Evolutionary conservation across 768 basidiomycete genomes (phyloP), one percentile per base, ranked within the genome.

Genomic region (Lactarius quietus): DNA sequence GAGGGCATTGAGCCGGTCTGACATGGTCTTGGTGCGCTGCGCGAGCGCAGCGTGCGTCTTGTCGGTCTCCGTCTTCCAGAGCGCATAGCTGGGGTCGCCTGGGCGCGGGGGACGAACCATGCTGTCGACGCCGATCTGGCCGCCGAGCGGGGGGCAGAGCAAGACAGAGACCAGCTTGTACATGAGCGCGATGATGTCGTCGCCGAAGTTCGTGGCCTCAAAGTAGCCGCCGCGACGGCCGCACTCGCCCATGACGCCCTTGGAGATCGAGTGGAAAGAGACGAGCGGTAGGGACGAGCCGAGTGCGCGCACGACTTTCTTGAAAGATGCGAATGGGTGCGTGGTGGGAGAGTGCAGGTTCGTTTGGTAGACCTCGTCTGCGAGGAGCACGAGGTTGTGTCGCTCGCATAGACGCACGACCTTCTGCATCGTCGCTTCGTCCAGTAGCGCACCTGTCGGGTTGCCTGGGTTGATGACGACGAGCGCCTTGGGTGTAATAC

Each of bases 381-480:
- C 96, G 69, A 98, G 84, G 58, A 99, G 85, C 26, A 96, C 89
- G 63, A 99, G 86, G 8, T 81, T 80, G 77, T 98, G 80, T 69
- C 90, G 81, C 73, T 95, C 91, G 77, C 94, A 96, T 12, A 98
- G 76, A 31, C 85, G 77, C n/a, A 97, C 86, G 63, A 99, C 83
- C 57, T 83, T 78, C 63, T 82, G 78, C 81, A 94, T 91, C 26
- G 90, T 91, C 33, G 76, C 69, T 64, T 84, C 80, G 68, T 87
- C 83, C 14, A 99, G 84, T 58, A 96, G 82, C 5, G 89, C 85
- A 48, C 96, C 97, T 0, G 97, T 98, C 26, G 97, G 96, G 78
- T 98, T 99, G 28, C 96, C 96, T 0, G 96, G 96, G 80, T 99
- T 99, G 82, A 99, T 98, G 72, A 99, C 85, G 67, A 98, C 96